Evolutionary conservation across 257 asterid species (phyloP).

Genomic region (Solanum raphanifolium): DNA sequence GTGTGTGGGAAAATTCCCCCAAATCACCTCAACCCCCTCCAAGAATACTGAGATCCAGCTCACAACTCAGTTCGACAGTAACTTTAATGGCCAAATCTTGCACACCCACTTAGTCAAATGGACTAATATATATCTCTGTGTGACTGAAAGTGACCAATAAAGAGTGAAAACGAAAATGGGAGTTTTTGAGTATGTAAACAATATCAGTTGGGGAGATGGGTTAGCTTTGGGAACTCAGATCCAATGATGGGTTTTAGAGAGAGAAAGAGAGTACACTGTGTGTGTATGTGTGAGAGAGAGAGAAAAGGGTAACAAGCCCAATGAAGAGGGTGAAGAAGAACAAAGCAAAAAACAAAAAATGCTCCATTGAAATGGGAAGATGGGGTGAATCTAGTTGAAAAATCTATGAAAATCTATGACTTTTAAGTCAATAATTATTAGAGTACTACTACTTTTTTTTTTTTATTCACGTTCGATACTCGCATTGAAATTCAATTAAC

Average conservation of each 20-base stretch:
- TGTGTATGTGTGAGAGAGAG: neutral
- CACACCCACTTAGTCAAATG: neutral
- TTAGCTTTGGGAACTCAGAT: conserved; percentile 50
- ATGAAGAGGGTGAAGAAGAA: neutral
- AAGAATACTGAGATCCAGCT: neutral
- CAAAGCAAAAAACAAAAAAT: neutral
- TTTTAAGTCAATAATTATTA: neutral
- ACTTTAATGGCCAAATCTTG: neutral
- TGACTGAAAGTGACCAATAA: neutral
- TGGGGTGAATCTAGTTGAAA: neutral
- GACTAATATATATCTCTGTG: neutral
- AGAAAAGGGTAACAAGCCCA: neutral
- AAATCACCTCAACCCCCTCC: neutral
- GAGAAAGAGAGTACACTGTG: neutral
- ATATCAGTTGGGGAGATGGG: neutral
- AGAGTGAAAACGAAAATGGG: neutral
- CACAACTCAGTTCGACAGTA: neutral
- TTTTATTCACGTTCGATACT: neutral
- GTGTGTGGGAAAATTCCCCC: neutral
- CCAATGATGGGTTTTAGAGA: conserved; percentile 29
- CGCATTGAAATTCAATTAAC: neutral
- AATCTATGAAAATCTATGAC: neutral
- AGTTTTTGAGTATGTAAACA: neutral
- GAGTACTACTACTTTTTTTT: neutral
- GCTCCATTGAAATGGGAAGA: neutral